phyloP scores from a whole-genome alignment of 129 eudicot genomes.

The Oenanthe sinensis region DNA sequence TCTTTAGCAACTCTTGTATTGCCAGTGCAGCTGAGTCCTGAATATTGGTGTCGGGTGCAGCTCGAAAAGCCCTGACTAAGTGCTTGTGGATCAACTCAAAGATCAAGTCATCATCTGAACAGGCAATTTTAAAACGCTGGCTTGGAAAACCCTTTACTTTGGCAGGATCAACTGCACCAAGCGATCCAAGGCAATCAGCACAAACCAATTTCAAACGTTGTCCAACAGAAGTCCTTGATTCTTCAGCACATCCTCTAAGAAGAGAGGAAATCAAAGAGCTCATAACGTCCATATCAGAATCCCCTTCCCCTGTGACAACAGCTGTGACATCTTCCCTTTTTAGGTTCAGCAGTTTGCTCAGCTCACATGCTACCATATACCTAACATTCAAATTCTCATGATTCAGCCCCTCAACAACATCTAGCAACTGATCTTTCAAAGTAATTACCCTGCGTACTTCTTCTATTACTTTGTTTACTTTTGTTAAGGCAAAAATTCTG shows the following conservation, averaged over 20 bases:
- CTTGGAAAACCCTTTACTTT: slow-evolving; percentile 67
- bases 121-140: slow-evolving; percentile 80
- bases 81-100: slow-evolving; percentile 95
- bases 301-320: slow-evolving; percentile 61
- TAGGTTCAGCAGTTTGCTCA: slow-evolving; percentile 62
- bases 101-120: slow-evolving; percentile 95
- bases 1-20: slow-evolving; percentile 82
- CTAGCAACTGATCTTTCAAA: slow-evolving; percentile 65
- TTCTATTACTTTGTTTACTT: slow-evolving; percentile 77
- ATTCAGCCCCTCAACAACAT: slow-evolving; percentile 77
- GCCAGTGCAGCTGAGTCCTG: slow-evolving; percentile 98
- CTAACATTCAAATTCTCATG: slow-evolving; percentile 93
- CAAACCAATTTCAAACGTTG: slow-evolving; percentile 79
- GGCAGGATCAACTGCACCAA: slow-evolving; percentile 99
- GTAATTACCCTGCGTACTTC: slow-evolving; percentile 77
- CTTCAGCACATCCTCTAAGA: slow-evolving; percentile 95
- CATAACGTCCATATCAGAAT: slow-evolving; percentile 56
- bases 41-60: slow-evolving; percentile 80
- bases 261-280: slow-evolving; percentile 80
- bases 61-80: slow-evolving; percentile 91
- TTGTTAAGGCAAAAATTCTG: slow-evolving; percentile 58
- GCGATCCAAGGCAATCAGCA: slow-evolving; percentile 93
- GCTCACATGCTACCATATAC: slow-evolving; percentile 95
- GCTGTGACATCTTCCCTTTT: slow-evolving; percentile 66
- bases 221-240: slow-evolving; percentile 89